Base-by-base conservation (phyloP, 2,329 filamentous ascomycete genomes). In the Ophiostoma perfectum region DNA sequence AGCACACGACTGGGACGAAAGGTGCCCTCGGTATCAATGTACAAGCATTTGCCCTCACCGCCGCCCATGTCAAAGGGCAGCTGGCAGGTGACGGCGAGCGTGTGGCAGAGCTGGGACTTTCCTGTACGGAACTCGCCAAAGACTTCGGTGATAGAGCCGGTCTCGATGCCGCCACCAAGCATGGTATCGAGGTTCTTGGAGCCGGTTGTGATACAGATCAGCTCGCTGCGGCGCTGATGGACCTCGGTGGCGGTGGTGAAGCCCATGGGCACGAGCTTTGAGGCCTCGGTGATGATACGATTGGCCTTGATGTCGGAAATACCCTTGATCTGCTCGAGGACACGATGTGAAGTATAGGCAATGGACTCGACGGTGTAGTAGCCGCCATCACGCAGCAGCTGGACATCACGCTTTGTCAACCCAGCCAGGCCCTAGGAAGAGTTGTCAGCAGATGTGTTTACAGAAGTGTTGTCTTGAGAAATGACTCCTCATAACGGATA, bases 161-260 rank as follows among this genome's bases (percentile, higher is more conserved):
- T 99, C 79, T 99, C 96, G 66, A 99, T 86, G 69, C 95, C 95
- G 74, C 95, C 95, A 42, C 94, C 95, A 16, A 99, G 86, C 36
- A 99, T 83, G 14, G 95, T 98, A 76, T 99, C 95, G 9, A 99
- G 85, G 76, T 97, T 93, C 80, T 99, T 99, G 8, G 95, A 98
- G 69, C 96, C 95, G 3, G 95, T 99, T 3, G 95, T 97, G 73
- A 99, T 97, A 14, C 93, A 97, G 73, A 99, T 99, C 70, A 99
- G 86, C 79, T 98, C 95, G 78, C 93, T 97, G 78, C 96, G 88
- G 72, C 95, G 90, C 74, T 94, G 92, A 77, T 99, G 96, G 93
- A 99, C 99, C 80, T 99, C 96, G 0, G 95, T 99, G 3, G 95
- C 95, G 0, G 95, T 99, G 1, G 96, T 99, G 77, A 99, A 99